Conservation (phyloP, 148 eudicot genomes). For the Camellia sinensis region DNA sequence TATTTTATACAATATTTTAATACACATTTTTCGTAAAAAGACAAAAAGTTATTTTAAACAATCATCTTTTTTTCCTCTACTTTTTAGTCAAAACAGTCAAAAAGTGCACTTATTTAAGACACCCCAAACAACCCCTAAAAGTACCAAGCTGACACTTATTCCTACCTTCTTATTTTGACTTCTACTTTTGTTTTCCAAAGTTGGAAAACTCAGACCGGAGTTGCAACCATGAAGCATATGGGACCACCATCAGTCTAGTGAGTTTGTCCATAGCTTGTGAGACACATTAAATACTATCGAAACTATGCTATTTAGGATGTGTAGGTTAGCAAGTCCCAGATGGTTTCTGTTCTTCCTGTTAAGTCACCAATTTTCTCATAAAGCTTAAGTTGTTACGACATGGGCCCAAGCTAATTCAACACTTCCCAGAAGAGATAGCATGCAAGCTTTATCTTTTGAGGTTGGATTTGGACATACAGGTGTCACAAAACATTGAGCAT, state of each 20-base stretch:
- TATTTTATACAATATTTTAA: no score
- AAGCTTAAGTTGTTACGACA: no score
- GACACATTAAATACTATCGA: not conserved
- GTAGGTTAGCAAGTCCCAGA: not conserved
- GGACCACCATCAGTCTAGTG: not conserved
- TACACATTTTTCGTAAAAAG: no score
- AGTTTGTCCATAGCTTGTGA: not conserved
- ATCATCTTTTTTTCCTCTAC: no score
- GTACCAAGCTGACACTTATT: not conserved
- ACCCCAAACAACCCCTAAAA: no score
- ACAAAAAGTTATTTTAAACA: no score
- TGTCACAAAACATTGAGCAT: not conserved
- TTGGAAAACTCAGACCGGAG: not conserved
- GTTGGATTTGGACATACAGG: not conserved
- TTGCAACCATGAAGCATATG: not conserved
- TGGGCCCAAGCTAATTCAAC: no score
- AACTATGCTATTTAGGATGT: not conserved
- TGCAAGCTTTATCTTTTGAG: not conserved
- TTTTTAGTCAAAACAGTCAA: no score
- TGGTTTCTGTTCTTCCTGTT: not conserved
- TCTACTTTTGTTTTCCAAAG: not conserved
- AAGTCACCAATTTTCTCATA: no score
- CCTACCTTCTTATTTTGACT: no score
- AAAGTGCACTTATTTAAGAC: no score
- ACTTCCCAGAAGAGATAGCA: not conserved